Conservation (phyloP, 2,329 filamentous ascomycete genomes). For the Ustulina deusta region DNA sequence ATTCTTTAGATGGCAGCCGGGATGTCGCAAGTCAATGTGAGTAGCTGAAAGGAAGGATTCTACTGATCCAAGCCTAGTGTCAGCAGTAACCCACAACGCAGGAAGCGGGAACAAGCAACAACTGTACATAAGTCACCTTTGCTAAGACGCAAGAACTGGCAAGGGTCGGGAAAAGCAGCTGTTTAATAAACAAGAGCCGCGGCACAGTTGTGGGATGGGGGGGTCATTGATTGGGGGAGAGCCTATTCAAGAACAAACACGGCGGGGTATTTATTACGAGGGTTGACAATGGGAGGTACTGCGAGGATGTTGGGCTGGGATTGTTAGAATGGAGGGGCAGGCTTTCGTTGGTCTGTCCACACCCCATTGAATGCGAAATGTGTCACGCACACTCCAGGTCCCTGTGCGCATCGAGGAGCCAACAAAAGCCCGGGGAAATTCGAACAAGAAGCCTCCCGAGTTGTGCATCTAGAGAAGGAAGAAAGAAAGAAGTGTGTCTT, state of each 20-base stretch:
- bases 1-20: background rate
- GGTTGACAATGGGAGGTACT: background rate
- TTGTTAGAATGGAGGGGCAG: slow-evolving; percentile 12
- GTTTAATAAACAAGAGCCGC: background rate
- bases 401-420: slow-evolving; percentile 15
- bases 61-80: slow-evolving; percentile 25
- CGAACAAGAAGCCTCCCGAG: background rate
- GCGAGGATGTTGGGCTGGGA: slow-evolving; percentile 1
- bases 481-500: slow-evolving; percentile 23
- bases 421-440: background rate
- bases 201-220: background rate
- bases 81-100: slow-evolving; percentile 17
- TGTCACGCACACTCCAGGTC: background rate
- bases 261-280: slow-evolving; percentile 10
- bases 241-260: background rate
- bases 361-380: background rate
- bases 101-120: background rate
- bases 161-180: background rate
- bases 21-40: slow-evolving; percentile 11
- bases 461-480: background rate
- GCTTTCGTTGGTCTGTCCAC: background rate
- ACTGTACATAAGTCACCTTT: slow-evolving; percentile 7
- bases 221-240: background rate
- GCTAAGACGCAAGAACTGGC: background rate
- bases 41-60: slow-evolving; percentile 10